Conservation (phyloP, 352 stramenopile genomes). For the Globisporangium paddicum region DNA sequence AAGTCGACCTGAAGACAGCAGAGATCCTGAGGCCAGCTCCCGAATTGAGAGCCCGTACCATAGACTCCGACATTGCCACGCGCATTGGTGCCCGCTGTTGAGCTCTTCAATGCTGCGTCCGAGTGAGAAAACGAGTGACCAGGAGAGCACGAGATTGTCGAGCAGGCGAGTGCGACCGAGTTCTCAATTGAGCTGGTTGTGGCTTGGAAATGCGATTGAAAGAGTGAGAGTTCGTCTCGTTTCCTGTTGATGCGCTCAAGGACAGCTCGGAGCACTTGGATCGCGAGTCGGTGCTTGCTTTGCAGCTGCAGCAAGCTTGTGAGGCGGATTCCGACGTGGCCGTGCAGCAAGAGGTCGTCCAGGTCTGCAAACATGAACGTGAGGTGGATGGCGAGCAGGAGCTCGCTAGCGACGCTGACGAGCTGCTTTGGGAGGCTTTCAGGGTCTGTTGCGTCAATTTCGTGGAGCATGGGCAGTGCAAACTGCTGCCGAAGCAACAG, state of each 20-base stretch:
- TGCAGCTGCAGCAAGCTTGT: constrained; percentile 27
- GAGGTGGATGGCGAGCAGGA: constrained; percentile 40
- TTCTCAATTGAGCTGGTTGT: neutral
- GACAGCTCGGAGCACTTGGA: constrained; percentile 27
- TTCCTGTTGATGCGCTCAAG: constrained; percentile 32
- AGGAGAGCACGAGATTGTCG: constrained; percentile 34
- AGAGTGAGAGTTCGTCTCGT: constrained; percentile 32
- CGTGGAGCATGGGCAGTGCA: constrained; percentile 19
- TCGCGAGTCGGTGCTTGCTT: constrained; percentile 24
- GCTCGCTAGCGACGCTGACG: constrained; percentile 16
- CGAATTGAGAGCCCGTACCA: constrained; percentile 54
- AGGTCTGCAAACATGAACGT: constrained; percentile 33
- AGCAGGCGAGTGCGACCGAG: constrained; percentile 15
- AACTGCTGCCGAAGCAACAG: constrained; percentile 40
- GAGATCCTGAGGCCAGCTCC: constrained; percentile 45
- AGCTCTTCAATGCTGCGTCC: constrained; percentile 6
- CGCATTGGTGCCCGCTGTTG: constrained; percentile 2
- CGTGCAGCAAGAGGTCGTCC: constrained; percentile 51
- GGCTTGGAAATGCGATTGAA: constrained; percentile 29
- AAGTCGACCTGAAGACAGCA: constrained; percentile 53
- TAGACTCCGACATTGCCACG: constrained; percentile 37
- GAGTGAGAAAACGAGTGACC: constrained; percentile 6
- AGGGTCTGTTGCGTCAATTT: constrained; percentile 26
- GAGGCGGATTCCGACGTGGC: constrained; percentile 36
- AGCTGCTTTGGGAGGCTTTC: constrained; percentile 15